Conservation (phyloP, 345 rosid species). For the Euphorbia peplus region DNA sequence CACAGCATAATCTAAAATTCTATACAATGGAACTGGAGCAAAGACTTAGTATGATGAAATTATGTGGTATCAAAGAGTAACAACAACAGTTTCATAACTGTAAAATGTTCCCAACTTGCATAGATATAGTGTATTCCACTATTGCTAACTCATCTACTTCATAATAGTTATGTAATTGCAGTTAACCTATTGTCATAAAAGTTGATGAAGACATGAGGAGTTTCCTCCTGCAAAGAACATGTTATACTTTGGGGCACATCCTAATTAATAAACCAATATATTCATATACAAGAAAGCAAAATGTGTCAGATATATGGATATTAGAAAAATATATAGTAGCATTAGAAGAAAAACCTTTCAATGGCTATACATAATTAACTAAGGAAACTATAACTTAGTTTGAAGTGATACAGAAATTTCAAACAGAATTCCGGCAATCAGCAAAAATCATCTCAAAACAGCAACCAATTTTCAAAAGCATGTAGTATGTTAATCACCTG, state of each 20-base stretch:
- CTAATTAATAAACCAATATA: background rate
- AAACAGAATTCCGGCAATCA: background rate
- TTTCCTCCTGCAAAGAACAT: background rate
- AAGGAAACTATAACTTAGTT: background rate
- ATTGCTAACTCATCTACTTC: background rate
- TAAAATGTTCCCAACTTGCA: background rate
- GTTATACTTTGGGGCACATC: background rate
- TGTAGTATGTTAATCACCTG: too few relatives aligned
- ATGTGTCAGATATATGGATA: background rate
- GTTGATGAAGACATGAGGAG: background rate
- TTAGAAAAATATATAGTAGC: background rate
- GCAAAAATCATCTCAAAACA: background rate
- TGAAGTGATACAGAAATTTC: background rate
- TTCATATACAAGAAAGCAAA: background rate
- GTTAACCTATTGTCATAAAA: background rate
- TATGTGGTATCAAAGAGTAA: background rate
- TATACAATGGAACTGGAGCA: background rate
- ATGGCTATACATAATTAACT: background rate
- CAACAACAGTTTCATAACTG: background rate
- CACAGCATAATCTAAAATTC: background rate
- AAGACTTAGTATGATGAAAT: background rate
- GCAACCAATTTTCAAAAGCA: too few relatives aligned
- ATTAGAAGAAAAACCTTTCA: background rate
- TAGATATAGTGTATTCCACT: background rate
- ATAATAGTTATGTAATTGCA: background rate